Evolutionary conservation across 2,329 filamentous ascomycete genomes (phyloP), one percentile per base, ranked within the genome.

Genomic region (Fusarium dimerum): DNA sequence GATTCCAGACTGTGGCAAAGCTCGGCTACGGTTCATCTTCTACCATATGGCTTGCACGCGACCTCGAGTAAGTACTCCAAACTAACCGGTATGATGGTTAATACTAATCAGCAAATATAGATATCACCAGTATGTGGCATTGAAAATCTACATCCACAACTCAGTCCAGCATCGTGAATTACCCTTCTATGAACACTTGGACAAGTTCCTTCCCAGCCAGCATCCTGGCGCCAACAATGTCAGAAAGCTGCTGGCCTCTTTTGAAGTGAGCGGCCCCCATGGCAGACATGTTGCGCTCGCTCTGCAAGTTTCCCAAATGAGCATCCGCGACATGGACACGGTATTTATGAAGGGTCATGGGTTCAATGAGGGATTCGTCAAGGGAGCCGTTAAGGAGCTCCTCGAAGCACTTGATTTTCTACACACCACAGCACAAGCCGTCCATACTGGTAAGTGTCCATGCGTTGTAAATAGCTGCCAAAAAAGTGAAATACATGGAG

Each of bases 41-140:
- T 12, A 77, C 73, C 2, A 70, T 74, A 38, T 77, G 73, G 72
- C 63, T 77, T 15, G 72, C 71, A 7, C 68, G 66, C 32, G 69
- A 76, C 55, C 59, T 11, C 59, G n/a, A 63, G 67, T 67, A 50
- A 49, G 55, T 54, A 67, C 48, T n/a, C n/a, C n/a, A n/a, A n/a
- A n/a, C n/a, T n/a, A n/a, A n/a, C n/a, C n/a, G n/a, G n/a, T n/a
- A n/a, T n/a, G n/a, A n/a, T n/a, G n/a, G n/a, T n/a, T n/a, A n/a
- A n/a, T n/a, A n/a, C n/a, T n/a, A n/a, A n/a, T n/a, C n/a, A n/a
- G n/a, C n/a, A n/a, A n/a, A n/a, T n/a, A n/a, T 36, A 67, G 59
- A 36, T 32, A 57, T 16, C 48, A 64, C 26, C 63, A 49, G 40
- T 71, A 71, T 60, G 59, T 64, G 0, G 67, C 67, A 0, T 47